These are phyloP conservation scores for Termitomyces sp. DNA, from an alignment of 768 basidiomycete genomes.

Conservation along the genomic window DNA sequence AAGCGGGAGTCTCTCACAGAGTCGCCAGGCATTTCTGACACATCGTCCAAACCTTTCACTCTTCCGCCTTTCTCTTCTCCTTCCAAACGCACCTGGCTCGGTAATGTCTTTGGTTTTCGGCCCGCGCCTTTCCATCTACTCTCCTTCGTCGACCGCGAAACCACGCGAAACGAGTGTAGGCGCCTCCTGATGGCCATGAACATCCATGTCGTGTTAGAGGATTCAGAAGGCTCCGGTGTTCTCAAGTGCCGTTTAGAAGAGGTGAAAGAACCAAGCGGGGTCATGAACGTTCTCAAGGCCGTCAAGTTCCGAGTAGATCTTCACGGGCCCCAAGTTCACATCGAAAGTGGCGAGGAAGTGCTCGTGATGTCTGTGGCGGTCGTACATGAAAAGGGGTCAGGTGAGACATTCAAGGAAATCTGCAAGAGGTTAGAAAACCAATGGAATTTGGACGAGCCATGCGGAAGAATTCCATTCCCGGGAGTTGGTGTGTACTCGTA, in stretches of 20 bases:
- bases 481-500: background rate
- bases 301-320: constrained; percentile 85
- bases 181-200: constrained; percentile 70
- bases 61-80: constrained; percentile 36
- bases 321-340: constrained; percentile 27
- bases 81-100: constrained; percentile 78
- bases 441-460: constrained; percentile 59
- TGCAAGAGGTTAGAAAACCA: constrained; percentile 60
- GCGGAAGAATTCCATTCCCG: background rate
- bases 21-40: constrained; percentile 46
- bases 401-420: constrained; percentile 75
- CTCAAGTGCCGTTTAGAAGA: constrained; percentile 80
- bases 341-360: constrained; percentile 38
- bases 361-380: constrained; percentile 56
- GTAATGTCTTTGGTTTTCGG: constrained; percentile 84
- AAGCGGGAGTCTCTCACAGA: constrained; percentile 12
- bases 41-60: constrained; percentile 32
- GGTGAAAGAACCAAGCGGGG: constrained; percentile 49
- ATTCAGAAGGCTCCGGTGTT: constrained; percentile 58
- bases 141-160: constrained; percentile 55
- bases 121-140: constrained; percentile 55
- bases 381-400: constrained; percentile 84
- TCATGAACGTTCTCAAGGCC: constrained; percentile 56
- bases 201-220: constrained; percentile 61
- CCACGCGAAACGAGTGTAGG: constrained; percentile 71